Evolutionary conservation across 805 yeast genomes (phyloP), one percentile per base, ranked within the genome.

Genomic region (Candida methanosorbosa): DNA sequence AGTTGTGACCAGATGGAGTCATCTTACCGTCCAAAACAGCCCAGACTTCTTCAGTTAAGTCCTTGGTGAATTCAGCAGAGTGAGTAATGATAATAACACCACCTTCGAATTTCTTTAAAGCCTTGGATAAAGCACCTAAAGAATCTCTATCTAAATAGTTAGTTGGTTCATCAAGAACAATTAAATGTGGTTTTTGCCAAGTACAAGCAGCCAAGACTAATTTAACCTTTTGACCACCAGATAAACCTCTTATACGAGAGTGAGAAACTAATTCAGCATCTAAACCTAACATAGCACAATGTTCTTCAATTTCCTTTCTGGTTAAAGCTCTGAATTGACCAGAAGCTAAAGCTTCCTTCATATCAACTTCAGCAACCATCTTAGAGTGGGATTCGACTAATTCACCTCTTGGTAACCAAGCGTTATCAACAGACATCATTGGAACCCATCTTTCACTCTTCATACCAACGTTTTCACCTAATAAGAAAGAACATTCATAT

Each of bases 191-290:
- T 79, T 97, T 90, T 78, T 90, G 97, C 98, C 98, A 92, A 42
- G 97, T 88, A 81, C 97, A 86, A 70, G 97, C 98, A 70, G 99
- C 99, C 61, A 92, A 75, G 61, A 92, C 98, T 66, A 92, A 83
- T 76, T 92, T 92, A 71, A 92, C 98, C 81, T 92, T 92, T 79
- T 92, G 98, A 77, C 98, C 98, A 82, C 98, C 98, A 56, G 98
- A 92, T 62, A 92, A 79, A 84, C 98, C 97, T 78, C 97, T 88
- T 70, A 92, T 92, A 78, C 97, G 90, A 54, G 98, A 88, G 81
- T 92, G 99, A 43, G 98, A 85, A 68, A 92, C 98, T 71, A 92
- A 81, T 77, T 92, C 98, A 59, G 97, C 80, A 52, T 92, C 98
- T 65, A 92, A 77, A 75, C 98, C 98, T 72, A 92, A 76, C 90